phyloP scores from a whole-genome alignment of 164 flowering plant genomes.

The Vitis rupestris region DNA sequence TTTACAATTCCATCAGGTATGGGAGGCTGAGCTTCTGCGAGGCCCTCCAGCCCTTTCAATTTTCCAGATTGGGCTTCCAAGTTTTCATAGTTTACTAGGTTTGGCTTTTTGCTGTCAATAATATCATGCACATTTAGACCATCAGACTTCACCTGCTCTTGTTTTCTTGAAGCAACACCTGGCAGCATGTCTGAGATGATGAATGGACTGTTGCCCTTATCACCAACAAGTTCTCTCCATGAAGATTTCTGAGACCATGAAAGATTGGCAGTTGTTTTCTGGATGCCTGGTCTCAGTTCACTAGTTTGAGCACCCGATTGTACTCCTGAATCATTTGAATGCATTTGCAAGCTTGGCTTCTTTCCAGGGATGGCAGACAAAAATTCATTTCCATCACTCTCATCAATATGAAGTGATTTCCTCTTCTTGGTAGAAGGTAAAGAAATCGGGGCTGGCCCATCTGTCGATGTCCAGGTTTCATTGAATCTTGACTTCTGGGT shows the following conservation, averaged over 20 bases:
- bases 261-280: slow-evolving; percentile 16
- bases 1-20: neutral
- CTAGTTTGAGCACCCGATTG: slow-evolving; percentile 8
- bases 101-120: neutral
- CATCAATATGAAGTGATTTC: slow-evolving; percentile 18
- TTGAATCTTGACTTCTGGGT: slow-evolving; percentile 21
- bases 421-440: slow-evolving; percentile 31
- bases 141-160: slow-evolving; percentile 10
- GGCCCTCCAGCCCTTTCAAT: slow-evolving; percentile 9
- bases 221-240: slow-evolving; percentile 52
- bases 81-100: neutral
- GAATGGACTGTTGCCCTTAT: slow-evolving; percentile 23
- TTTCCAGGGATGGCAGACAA: slow-evolving; percentile 13
- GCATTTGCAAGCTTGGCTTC: slow-evolving; percentile 13
- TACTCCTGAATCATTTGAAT: slow-evolving; percentile 12
- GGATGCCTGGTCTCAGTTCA: slow-evolving; percentile 15
- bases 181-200: slow-evolving; percentile 25
- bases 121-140: neutral
- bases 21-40: slow-evolving; percentile 22
- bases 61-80: slow-evolving; percentile 6
- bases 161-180: slow-evolving; percentile 7
- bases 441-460: slow-evolving; percentile 9
- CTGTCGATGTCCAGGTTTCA: slow-evolving; percentile 13
- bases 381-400: slow-evolving; percentile 15
- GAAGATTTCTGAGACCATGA: slow-evolving; percentile 52